Evolutionary conservation across 2,329 filamentous ascomycete genomes (phyloP).

Genomic region (Fusarium sp.): DNA sequence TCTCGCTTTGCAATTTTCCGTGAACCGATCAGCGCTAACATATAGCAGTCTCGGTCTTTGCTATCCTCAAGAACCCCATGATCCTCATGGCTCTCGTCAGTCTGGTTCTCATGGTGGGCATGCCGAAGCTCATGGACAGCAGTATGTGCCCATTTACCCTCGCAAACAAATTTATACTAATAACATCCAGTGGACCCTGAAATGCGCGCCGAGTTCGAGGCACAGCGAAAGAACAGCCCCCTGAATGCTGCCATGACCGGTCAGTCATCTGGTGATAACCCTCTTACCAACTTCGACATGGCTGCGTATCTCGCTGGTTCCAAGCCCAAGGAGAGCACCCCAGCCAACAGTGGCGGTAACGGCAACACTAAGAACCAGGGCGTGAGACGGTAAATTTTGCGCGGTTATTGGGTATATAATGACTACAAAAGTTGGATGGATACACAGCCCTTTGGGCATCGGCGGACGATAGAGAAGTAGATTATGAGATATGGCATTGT

Average conservation of each 20-base stretch:
- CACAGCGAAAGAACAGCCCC: conserved; percentile 81
- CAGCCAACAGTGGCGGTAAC: conserved; percentile 27
- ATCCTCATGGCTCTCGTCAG: conserved; percentile 89
- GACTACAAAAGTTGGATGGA: neutral
- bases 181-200: conserved; percentile 87
- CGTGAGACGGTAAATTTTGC: conserved; percentile 47
- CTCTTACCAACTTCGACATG: conserved; percentile 68
- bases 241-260: conserved; percentile 66
- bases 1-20: conserved; percentile 35
- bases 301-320: conserved; percentile 70
- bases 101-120: conserved; percentile 85
- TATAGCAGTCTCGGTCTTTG: conserved; percentile 75
- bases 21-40: conserved; percentile 1
- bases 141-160: conserved; percentile 67
- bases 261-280: conserved; percentile 48
- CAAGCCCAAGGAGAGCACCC: conserved; percentile 52
- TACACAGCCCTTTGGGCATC: neutral
- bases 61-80: conserved; percentile 93
- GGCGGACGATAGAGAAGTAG: neutral
- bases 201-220: conserved; percentile 90
- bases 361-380: conserved; percentile 52
- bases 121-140: conserved; percentile 96
- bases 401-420: neutral
- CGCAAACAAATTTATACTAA: neutral
- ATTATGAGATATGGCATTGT: conserved; percentile 7